Evolutionary conservation across 768 basidiomycete genomes (phyloP), one percentile per base, ranked within the genome.

Genomic region (Kondoa subrosea): DNA sequence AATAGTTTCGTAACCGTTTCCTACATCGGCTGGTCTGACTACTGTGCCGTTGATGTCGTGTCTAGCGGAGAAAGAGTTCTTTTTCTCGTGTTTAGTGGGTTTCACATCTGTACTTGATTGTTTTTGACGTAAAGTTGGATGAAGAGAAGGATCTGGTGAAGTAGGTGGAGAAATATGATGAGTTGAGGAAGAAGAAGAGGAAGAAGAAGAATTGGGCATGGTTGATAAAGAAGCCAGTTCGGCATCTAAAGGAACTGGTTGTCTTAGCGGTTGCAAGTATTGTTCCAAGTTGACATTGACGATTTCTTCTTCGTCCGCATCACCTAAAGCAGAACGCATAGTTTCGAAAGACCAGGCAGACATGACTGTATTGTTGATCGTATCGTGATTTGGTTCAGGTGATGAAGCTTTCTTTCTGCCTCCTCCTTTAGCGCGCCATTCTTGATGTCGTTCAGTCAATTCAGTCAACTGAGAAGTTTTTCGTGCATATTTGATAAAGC

Each of bases 301-400:
- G 8, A 50, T 50, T 63, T 70, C 66, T 31, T 56, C 59, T 56
- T 67, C 71, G 12, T 64, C 34, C 56, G 3, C 30, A 14, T 61
- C 67, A 14, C 56, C 67, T n/a, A 67, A 67, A 56, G 68, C 67
- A 0, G 69, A 72, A 32, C 74, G 68, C 72, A 91, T 80, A 1
- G 89, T 92, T 73, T 91, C 91, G 76, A 97, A 97, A 76, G 88
- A 89, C 95, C 93, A 97, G 70, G 91, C 91, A 74, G 88, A 91
- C 74, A 84, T 83, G 78, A 93, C 82, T 1, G 91, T 89, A 58
- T 60, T 33, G 64, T n/a, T 40, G 26, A 32, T 56, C 61, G 50
- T 29, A 26, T 26, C 34, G 12, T 27, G 65, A 21, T 31, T 40
- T 32, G n/a, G 29, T 17, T 15, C 68, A 29, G 27, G 27, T 31